These are phyloP conservation scores for Helotiales sp. DNA, from an alignment of 2,329 filamentous ascomycete genomes.

Conservation along the genomic window DNA sequence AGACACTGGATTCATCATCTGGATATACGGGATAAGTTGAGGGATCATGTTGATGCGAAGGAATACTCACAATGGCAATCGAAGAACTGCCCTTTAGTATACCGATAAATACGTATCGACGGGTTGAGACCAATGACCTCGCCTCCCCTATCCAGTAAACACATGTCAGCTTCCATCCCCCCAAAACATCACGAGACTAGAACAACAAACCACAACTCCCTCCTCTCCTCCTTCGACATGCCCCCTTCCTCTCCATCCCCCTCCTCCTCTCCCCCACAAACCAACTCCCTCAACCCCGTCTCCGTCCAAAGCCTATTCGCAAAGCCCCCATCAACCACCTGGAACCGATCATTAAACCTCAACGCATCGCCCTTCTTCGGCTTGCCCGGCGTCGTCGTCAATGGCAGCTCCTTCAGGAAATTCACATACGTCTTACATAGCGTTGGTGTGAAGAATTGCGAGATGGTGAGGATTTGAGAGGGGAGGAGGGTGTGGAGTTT, in stretches of 20 bases:
- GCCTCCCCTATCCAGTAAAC: conserved; percentile 69
- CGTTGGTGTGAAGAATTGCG: conserved; percentile 63
- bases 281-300: conserved; percentile 70
- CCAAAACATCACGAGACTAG: not conserved
- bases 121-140: conserved; percentile 83
- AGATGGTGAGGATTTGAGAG: conserved; percentile 67
- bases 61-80: conserved; percentile 82
- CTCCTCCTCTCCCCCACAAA: conserved; percentile 34
- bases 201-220: conserved; percentile 38
- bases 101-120: conserved; percentile 89
- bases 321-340: conserved; percentile 77
- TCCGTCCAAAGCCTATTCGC: conserved; percentile 76
- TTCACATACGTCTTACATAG: conserved; percentile 68
- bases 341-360: conserved; percentile 87
- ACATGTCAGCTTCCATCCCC: conserved; percentile 37
- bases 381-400: conserved; percentile 67
- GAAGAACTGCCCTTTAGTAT: conserved; percentile 86
- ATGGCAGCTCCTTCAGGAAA: conserved; percentile 62
- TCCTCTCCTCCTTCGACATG: conserved; percentile 36
- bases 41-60: conserved; percentile 10
- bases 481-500: conserved; percentile 57
- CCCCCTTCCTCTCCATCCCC: conserved; percentile 33
- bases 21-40: not conserved
- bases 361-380: conserved; percentile 72
- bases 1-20: conserved; percentile 87